Evolutionary conservation across 768 basidiomycete species (phyloP), one percentile per base, ranked within the genome.

Genomic region (Lentinus tigrinus): DNA sequence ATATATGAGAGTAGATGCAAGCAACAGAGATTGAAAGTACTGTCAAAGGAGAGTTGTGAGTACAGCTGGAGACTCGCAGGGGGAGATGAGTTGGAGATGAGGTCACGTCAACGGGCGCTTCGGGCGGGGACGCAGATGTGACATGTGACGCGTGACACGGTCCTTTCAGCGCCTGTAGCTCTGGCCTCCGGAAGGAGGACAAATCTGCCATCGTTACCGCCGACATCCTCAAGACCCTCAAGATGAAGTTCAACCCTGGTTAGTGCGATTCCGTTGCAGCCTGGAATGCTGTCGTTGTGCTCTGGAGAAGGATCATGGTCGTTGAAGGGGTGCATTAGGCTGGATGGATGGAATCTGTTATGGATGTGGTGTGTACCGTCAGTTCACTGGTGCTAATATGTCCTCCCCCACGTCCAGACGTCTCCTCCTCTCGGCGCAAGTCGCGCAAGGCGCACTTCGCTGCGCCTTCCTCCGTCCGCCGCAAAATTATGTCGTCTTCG

Each of bases 401-500:
- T 31, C 31, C 31, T 65, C 52, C 46, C 52, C 46, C 52, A 17
- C 49, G 61, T 27, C 47, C 66, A 95, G 94, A 91, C 72, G 85
- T 90, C 71, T 92, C 94, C 64, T 92, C 91, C 65, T 93, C 93
- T 70, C 88, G 95, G 74, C 93, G 97, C 85, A 98, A 98, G 86
- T 85, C 89, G 70, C 93, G 95, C 81, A 98, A 97, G 86, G 91
- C 91, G 66, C 97, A 99, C 84, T 98, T 98, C 78, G 82, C 82
- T 52, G 96, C 96, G 42, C 93, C 96, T 49, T 98, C 96, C 44
- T 94, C 92, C 48, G 80, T 93, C 69, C 92, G 96, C 75, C 89
- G 97, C 75, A 95, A 92, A 79, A 95, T 98, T 69, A 98, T 99
- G 97, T 94, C 92, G 64, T 93, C 96, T 57, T 81, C 95, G 50